A percentile compares a stretch with the other conserved stretches of the same genome.
phyloP scores from a whole-genome alignment of 768 basidiomycete genomes.

The Zangia roseola region DNA sequence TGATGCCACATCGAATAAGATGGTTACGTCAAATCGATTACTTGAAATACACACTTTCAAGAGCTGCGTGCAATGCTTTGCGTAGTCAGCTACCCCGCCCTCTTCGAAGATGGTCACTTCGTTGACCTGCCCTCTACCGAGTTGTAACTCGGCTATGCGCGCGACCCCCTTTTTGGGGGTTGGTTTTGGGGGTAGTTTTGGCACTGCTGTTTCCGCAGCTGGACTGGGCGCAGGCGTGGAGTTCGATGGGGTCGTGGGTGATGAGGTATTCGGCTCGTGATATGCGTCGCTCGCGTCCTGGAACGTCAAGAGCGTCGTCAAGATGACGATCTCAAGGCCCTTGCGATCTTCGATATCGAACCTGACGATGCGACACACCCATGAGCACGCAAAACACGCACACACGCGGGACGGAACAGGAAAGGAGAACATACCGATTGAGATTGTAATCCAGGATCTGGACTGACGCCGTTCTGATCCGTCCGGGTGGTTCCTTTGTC shows the following conservation, averaged over 20 bases:
- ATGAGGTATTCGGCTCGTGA: constrained; percentile 35
- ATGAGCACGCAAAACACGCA: neutral
- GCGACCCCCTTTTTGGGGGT: constrained; percentile 64
- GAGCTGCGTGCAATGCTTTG: constrained; percentile 59
- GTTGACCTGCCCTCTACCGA: constrained; percentile 65
- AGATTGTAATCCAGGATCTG: constrained; percentile 87
- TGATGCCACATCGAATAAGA: neutral
- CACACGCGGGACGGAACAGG: neutral
- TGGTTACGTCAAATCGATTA: too few species aligned
- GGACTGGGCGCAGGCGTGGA: neutral
- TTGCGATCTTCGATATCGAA: constrained; percentile 86
- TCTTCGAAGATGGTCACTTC: constrained; percentile 71
- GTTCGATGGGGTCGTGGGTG: constrained; percentile 3
- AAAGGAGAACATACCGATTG: constrained; percentile 48
- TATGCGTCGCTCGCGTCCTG: constrained; percentile 64
- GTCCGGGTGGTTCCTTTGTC: constrained; percentile 71
- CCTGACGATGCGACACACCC: neutral
- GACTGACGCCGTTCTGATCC: constrained; percentile 60
- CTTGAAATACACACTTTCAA: constrained; percentile 47
- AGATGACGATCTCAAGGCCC: constrained; percentile 78
- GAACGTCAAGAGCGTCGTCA: constrained; percentile 76
- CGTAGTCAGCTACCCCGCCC: constrained; percentile 64
- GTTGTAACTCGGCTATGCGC: constrained; percentile 71
- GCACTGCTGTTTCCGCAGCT: constrained; percentile 21
- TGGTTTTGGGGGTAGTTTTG: constrained; percentile 57